A percentile compares a stretch with the other conserved stretches of the same genome.
phyloP scores from a whole-genome alignment of 371 early-diverging fungal species.

The Mortierella sp. region DNA sequence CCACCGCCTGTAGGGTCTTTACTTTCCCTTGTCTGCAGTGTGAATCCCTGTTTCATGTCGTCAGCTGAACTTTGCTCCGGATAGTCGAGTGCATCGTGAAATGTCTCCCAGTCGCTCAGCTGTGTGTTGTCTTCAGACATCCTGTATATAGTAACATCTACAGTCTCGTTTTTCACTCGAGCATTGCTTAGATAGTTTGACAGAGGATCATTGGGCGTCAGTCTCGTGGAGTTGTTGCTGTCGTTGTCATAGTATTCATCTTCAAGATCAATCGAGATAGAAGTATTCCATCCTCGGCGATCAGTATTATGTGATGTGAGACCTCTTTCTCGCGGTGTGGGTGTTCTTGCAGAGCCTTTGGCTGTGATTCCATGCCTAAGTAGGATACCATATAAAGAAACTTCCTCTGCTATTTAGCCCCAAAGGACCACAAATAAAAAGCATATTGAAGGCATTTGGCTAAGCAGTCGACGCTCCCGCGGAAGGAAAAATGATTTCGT shows the following conservation, averaged over 20 bases:
- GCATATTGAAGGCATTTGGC: background rate
- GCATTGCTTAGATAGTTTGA: conserved; percentile 15
- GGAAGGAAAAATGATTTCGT: too few relatives aligned
- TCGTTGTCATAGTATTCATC: conserved; percentile 5
- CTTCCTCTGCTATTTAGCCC: background rate
- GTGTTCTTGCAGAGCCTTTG: background rate
- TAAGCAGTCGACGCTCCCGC: background rate
- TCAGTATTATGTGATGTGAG: background rate
- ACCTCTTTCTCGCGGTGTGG: background rate
- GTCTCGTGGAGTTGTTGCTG: background rate
- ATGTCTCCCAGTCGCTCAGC: conserved; percentile 11
- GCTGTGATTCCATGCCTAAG: too few relatives aligned
- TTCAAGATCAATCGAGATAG: conserved; percentile 9
- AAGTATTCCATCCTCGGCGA: background rate
- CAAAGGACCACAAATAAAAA: background rate
- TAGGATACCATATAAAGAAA: background rate
- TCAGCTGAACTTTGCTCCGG: background rate
- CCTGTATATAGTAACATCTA: background rate
- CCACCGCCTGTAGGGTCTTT: background rate
- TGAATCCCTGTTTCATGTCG: background rate
- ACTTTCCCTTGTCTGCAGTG: background rate
- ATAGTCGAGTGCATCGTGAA: conserved; percentile 31
- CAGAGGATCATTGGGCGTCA: conserved; percentile 26
- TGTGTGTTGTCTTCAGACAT: background rate
- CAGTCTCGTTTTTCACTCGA: background rate